These are phyloP conservation scores for Plenodomus biglobosus DNA, from an alignment of 2,329 filamentous ascomycete species.

Conservation along the genomic window DNA sequence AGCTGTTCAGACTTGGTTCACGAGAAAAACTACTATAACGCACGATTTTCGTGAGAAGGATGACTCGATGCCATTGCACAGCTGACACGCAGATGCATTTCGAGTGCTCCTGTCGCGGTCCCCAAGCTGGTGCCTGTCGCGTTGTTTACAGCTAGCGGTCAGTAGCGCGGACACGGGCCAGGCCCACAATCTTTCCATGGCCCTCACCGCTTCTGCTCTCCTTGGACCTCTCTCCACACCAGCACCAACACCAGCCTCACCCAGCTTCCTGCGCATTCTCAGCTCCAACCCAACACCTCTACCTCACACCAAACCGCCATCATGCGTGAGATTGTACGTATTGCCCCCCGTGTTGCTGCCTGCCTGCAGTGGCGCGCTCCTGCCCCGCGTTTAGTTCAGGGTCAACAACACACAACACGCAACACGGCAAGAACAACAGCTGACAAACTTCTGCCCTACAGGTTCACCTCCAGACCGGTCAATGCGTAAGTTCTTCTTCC, in stretches of 20 bases:
- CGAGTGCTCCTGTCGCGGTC: constrained; percentile 1
- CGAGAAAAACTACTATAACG: neutral
- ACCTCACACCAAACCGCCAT: constrained; percentile 42
- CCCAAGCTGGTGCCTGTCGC: constrained; percentile 20
- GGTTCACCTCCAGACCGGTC: constrained; percentile 99
- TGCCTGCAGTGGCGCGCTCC: constrained; percentile 50
- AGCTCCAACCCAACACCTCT: constrained; percentile 30
- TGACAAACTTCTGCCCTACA: constrained; percentile 60
- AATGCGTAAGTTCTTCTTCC: constrained; percentile 74
- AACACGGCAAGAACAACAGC: constrained; percentile 51
- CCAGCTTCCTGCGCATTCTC: constrained; percentile 35
- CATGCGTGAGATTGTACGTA: constrained; percentile 71
- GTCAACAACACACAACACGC: constrained; percentile 46
- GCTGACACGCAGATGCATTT: neutral
- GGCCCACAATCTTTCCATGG: constrained; percentile 29
- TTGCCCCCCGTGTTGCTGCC: constrained; percentile 11
- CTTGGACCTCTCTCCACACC: constrained; percentile 30
- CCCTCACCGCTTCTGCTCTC: constrained; percentile 35
- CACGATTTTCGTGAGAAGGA: neutral
- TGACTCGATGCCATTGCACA: neutral
- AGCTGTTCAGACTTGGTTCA: neutral
- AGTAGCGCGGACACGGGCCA: constrained; percentile 22
- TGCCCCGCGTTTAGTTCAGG: constrained; percentile 47
- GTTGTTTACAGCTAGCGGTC: constrained; percentile 19
- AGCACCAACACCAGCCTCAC: constrained; percentile 33